Evolutionary conservation across 192 early-diverging fungal species (phyloP).

Genomic region (Rhizophagus sp.): DNA sequence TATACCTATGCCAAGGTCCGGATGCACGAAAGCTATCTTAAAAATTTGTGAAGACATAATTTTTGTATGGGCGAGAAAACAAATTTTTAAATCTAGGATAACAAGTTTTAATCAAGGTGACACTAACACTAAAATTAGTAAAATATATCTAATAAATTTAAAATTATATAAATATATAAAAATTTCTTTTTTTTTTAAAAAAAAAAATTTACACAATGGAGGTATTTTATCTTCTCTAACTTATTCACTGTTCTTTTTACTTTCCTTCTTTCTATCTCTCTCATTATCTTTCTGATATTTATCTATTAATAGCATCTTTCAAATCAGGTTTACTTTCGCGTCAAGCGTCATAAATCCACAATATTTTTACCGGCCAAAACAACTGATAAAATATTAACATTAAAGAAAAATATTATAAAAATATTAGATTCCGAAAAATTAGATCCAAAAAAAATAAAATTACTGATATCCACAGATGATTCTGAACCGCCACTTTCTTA

Average conservation of each 20-base stretch:
- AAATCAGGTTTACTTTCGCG: not conserved
- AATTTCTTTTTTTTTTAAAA: too few relatives aligned
- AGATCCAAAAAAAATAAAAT: not conserved
- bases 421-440: not conserved
- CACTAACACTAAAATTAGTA: too few relatives aligned
- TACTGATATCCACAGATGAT: not conserved
- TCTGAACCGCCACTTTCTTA: not conserved
- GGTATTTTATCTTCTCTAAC: not conserved
- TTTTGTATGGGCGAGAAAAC: not conserved
- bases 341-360: not conserved
- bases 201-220: too few relatives aligned
- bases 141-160: too few relatives aligned
- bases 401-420: slow-evolving; percentile 7
- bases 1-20: slow-evolving; percentile 89
- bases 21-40: slow-evolving; percentile 84
- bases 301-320: not conserved
- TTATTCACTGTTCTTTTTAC: not conserved
- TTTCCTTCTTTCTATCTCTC: not conserved
- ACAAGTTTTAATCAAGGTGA: not conserved
- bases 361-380: not conserved
- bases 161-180: too few relatives aligned
- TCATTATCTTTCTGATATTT: not conserved
- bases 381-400: not conserved
- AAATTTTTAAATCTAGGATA: not conserved
- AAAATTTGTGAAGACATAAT: slow-evolving; percentile 35